These are phyloP conservation scores for Aspergillus sparsus DNA, from an alignment of 495 filamentous ascomycete species.

Conservation along the genomic window DNA sequence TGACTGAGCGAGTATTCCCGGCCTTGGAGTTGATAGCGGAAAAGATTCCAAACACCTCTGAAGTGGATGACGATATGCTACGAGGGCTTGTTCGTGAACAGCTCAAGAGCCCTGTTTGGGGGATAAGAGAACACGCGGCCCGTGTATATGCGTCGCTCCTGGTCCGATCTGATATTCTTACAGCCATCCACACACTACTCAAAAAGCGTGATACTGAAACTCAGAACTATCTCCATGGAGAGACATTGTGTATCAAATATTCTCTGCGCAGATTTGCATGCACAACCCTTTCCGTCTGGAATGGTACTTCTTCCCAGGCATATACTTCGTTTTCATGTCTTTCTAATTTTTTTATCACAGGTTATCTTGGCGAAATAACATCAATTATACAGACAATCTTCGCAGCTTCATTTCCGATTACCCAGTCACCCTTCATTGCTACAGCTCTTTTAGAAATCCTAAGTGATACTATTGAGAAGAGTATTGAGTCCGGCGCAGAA, in stretches of 20 bases:
- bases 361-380: slow-evolving; percentile 31
- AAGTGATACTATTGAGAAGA: slow-evolving; percentile 41
- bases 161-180: slow-evolving; percentile 50
- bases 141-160: slow-evolving; percentile 72
- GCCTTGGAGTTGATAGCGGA: slow-evolving; percentile 77
- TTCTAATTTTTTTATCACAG: slow-evolving; percentile 21
- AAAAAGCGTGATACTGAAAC: slow-evolving; percentile 32
- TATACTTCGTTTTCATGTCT: slow-evolving; percentile 1
- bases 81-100: slow-evolving; percentile 40
- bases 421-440: slow-evolving; percentile 44
- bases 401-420: slow-evolving; percentile 29
- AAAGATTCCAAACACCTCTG: slow-evolving; percentile 41
- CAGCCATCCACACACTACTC: slow-evolving; percentile 52
- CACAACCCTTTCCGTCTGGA: slow-evolving; percentile 37
- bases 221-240: slow-evolving; percentile 69
- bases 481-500: slow-evolving; percentile 33
- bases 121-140: slow-evolving; percentile 87
- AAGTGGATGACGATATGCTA: slow-evolving; percentile 36
- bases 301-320: slow-evolving; percentile 28
- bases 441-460: slow-evolving; percentile 44
- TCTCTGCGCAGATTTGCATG: slow-evolving; percentile 44
- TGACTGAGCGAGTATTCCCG: slow-evolving; percentile 77
- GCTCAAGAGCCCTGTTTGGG: slow-evolving; percentile 77
- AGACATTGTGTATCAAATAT: slow-evolving; percentile 52
- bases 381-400: slow-evolving; percentile 32